Evolutionary conservation across 495 filamentous ascomycete genomes (phyloP), one percentile per base, ranked within the genome.

Genomic region (Aspergillus sparsus): DNA sequence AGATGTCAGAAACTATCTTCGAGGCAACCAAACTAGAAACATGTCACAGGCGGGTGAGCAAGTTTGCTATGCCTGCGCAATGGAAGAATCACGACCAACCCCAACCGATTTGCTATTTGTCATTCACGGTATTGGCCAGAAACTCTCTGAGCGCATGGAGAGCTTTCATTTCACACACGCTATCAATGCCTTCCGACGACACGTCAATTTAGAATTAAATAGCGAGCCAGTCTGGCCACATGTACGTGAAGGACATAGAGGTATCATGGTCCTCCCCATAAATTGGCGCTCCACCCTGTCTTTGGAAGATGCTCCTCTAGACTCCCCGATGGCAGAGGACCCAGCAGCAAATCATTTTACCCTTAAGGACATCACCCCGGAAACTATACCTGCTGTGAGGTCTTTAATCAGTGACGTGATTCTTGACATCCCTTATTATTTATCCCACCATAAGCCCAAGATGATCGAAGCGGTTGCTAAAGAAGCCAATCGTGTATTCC

Each of bases 151-250:
- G 65, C 82, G 93, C 13, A 89, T 98, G 50, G 94, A 98, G 69
- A 97, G 91, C 69, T 98, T 90, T 64, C 89, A 97, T 66, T 98
- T 98, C 68, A 98, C 94, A 0, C 92, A 97, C 69, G 89, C 90
- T 4, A 93, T 97, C 67, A 97, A 97, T 65, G 81, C 87, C 0
- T 92, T 98, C 59, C 85, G 94, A n/a, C 84, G 93, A 55, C 82
- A 87, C 11, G 78, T 98, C 49, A 96, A 97, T 62, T 79, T 93
- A 50, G 93, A 98, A 68, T 80, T 96, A 31, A 84, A 84, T 39
- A 90, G 80, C 55, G 83, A 87, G 8, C 78, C 77, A 7, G 87
- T 96, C n/a, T 88, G 84, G 73, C 80, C 84, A 0, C 82, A 89
- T 60, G 82, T 97, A 7, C 83, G 91, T 10, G 77, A 85, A 15